Percentiles rank a stretch among this genome's conserved stretches.
Evolutionary conservation across 2,329 filamentous ascomycete species (phyloP).

Genomic region (Xylaria sp.): DNA sequence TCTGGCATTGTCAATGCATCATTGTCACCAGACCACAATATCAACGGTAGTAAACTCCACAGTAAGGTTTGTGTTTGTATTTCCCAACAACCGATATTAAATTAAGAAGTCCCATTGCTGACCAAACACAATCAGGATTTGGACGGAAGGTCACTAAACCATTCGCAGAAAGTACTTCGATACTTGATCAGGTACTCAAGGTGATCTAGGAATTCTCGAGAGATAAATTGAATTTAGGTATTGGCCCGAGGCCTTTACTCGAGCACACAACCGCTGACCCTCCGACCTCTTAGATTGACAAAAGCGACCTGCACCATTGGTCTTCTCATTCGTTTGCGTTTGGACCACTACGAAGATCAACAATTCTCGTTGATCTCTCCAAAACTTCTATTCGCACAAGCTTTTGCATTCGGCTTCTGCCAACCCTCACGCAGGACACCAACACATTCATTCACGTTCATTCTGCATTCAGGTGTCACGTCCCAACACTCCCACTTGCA

Average conservation of each 20-base stretch:
- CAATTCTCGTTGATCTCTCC: background rate
- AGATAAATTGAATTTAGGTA: background rate
- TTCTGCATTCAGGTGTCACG: background rate
- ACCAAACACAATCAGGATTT: background rate
- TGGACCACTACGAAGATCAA: background rate
- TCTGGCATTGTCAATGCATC: background rate
- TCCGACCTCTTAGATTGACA: background rate
- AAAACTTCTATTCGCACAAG: background rate
- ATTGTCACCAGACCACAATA: background rate
- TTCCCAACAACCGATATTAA: background rate
- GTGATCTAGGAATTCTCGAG: background rate
- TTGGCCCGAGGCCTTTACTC: background rate
- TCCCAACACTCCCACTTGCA: background rate
- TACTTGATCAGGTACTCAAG: background rate
- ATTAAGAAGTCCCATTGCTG: background rate
- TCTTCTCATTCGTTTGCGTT: background rate
- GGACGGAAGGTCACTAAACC: background rate
- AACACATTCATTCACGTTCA: background rate
- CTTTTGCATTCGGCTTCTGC: background rate
- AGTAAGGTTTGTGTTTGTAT: background rate
- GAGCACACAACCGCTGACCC: background rate
- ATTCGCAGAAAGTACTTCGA: background rate
- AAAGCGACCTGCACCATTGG: background rate
- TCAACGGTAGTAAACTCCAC: background rate
- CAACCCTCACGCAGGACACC: background rate